phyloP scores from a whole-genome alignment of 441 rosid species.

The Erodium texanum region DNA sequence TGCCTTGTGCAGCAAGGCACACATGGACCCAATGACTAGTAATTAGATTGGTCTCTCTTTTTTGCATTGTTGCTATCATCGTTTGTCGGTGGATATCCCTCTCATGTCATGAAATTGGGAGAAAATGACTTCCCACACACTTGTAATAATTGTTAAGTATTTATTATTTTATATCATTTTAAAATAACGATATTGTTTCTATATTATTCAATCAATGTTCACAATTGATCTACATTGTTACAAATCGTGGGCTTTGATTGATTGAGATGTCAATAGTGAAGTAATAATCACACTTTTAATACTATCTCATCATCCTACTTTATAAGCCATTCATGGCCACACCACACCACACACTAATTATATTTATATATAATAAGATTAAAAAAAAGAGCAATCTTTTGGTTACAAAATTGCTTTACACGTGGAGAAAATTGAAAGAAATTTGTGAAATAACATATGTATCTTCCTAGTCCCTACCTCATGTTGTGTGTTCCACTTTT shows the following conservation, averaged over 20 bases:
- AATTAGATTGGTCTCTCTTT: not conserved
- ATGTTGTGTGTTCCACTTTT: not conserved
- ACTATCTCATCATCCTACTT: not conserved
- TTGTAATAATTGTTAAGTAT: too few relatives aligned
- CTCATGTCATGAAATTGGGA: not conserved
- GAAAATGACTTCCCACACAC: conserved; percentile 12
- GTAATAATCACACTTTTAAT: not conserved
- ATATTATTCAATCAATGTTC: too few relatives aligned
- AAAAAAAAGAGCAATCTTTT: too few relatives aligned
- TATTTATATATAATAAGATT: too few relatives aligned
- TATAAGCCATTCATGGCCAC: not conserved
- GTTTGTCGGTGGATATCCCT: conserved; percentile 15
- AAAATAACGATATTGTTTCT: too few relatives aligned
- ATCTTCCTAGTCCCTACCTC: not conserved
- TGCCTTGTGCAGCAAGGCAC: not conserved
- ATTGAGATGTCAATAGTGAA: not conserved
- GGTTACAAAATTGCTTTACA: too few relatives aligned
- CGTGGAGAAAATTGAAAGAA: not conserved
- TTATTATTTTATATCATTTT: too few relatives aligned
- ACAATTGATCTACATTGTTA: too few relatives aligned
- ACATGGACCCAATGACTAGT: not conserved
- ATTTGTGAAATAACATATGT: not conserved
- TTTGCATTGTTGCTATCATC: not conserved
- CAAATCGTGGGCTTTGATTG: not conserved
- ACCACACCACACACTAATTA: not conserved